phyloP scores from a whole-genome alignment of 352 stramenopile species.

The Blastocystis sp. region DNA sequence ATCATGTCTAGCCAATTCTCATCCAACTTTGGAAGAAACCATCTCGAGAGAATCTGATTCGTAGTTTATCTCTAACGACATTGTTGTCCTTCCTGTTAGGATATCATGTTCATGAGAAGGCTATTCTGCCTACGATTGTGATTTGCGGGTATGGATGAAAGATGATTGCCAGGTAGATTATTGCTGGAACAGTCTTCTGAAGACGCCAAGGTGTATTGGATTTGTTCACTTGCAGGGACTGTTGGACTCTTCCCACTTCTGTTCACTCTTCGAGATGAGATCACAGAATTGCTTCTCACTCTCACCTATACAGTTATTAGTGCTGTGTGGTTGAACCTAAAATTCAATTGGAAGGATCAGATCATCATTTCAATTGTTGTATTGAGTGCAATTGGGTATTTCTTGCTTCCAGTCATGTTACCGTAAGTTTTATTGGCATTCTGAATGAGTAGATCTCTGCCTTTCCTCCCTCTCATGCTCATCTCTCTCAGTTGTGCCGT shows the following conservation, averaged over 20 bases:
- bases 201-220: slow-evolving; percentile 76
- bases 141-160: not conserved
- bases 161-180: slow-evolving; percentile 62
- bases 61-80: not conserved
- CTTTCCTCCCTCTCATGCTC: slow-evolving; percentile 75
- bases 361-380: not conserved
- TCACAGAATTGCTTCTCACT: slow-evolving; percentile 73
- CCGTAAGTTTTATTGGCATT: slow-evolving; percentile 66
- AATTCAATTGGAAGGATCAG: not conserved
- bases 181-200: slow-evolving; percentile 73
- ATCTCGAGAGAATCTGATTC: not conserved
- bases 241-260: slow-evolving; percentile 77
- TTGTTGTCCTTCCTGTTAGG: slow-evolving; percentile 80
- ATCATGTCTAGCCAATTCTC: slow-evolving; percentile 2
- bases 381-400: not conserved
- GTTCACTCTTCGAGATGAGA: slow-evolving; percentile 75
- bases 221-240: slow-evolving; percentile 71
- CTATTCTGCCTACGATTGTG: slow-evolving; percentile 74
- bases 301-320: slow-evolving; percentile 70
- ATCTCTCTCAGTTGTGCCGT: slow-evolving; percentile 73
- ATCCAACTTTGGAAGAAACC: not conserved
- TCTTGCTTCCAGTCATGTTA: not conserved
- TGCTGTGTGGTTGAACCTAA: slow-evolving; percentile 70
- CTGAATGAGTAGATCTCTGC: not conserved
- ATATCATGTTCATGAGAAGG: slow-evolving; percentile 99